Evolutionary conservation across 2,329 filamentous ascomycete genomes (phyloP).

Genomic region (Colletotrichum eremochloae): DNA sequence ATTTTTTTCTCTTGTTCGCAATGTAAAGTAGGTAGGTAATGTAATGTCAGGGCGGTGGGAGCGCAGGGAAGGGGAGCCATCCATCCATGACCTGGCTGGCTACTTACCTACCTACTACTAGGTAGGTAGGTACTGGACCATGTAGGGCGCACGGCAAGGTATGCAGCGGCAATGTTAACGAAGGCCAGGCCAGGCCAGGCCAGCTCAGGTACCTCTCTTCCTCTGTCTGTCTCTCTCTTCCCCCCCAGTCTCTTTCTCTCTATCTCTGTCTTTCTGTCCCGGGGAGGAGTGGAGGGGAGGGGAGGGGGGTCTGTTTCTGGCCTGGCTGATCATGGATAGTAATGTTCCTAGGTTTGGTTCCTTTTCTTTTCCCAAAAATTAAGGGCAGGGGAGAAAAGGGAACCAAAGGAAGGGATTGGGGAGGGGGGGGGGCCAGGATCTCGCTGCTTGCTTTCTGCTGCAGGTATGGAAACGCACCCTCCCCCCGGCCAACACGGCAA

Average conservation of each 20-base stretch:
- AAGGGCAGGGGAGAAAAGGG: slow-evolving; percentile 36
- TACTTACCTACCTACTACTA: neutral
- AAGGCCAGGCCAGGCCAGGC: slow-evolving; percentile 7
- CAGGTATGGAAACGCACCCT: slow-evolving; percentile 32
- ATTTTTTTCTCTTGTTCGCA: slow-evolving; percentile 38
- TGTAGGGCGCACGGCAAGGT: slow-evolving; percentile 16
- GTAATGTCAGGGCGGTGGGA: slow-evolving; percentile 42
- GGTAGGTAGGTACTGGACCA: slow-evolving; percentile 9
- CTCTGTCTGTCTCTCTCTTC: neutral
- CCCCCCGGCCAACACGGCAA: slow-evolving; percentile 33
- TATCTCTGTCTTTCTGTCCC: neutral
- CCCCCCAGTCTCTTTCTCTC: neutral
- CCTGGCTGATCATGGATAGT: neutral
- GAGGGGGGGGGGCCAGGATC: slow-evolving; percentile 8
- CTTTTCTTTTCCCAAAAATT: slow-evolving; percentile 40
- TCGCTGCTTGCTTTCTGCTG: slow-evolving; percentile 12
- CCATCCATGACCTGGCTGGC: slow-evolving; percentile 23
- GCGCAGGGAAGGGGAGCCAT: slow-evolving; percentile 33
- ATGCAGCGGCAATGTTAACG: slow-evolving; percentile 6
- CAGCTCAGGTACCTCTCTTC: neutral
- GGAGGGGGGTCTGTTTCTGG: slow-evolving; percentile 2
- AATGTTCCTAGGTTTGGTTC: slow-evolving; percentile 42
- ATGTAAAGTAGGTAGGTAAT: slow-evolving; percentile 38
- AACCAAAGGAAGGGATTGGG: slow-evolving; percentile 31
- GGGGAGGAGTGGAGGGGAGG: neutral